These are phyloP conservation scores for Rubia yunnanensis DNA, from an alignment of 257 asterid genomes.

Conservation along the genomic window DNA sequence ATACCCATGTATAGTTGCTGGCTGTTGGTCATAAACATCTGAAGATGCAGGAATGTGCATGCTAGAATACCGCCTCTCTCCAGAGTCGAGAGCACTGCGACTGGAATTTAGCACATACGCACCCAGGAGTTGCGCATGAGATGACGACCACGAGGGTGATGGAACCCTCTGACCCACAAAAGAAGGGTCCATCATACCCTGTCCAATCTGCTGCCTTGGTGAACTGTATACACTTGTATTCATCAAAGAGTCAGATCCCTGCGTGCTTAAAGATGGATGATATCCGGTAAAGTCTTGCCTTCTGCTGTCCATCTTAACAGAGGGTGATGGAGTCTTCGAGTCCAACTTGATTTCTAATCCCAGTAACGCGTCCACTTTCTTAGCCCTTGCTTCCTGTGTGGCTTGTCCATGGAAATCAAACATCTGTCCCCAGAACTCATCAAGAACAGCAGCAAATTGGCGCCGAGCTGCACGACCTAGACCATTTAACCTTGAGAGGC, in stretches of 20 bases:
- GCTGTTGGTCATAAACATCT: constrained; percentile 63
- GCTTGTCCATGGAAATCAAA: constrained; percentile 74
- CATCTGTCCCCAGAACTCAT: constrained; percentile 94
- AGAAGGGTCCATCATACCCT: constrained; percentile 39
- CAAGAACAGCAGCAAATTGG: constrained; percentile 55
- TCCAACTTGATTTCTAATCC: constrained; percentile 49
- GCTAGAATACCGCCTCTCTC: constrained; percentile 82
- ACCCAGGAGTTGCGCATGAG: constrained; percentile 33
- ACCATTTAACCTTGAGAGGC: constrained; percentile 82
- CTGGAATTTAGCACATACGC: constrained; percentile 38
- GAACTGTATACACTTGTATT: constrained; percentile 37
- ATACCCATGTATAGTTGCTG: constrained; percentile 81
- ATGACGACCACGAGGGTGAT: constrained; percentile 35
- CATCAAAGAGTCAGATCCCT: constrained; percentile 46
- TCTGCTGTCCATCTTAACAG: constrained; percentile 43
- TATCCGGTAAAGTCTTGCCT: constrained; percentile 43
- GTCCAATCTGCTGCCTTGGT: constrained; percentile 45
- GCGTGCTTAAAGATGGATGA: constrained; percentile 41
- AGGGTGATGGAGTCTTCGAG: constrained; percentile 37
- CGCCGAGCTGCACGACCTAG: constrained; percentile 96
- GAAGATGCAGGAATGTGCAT: constrained; percentile 67
- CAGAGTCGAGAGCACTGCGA: constrained; percentile 31
- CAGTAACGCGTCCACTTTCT: constrained; percentile 59
- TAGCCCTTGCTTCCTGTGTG: constrained; percentile 63
- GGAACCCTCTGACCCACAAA: constrained; percentile 31